Evolutionary conservation across 2,329 filamentous ascomycete genomes (phyloP).

Genomic region (Colletotrichum cuscutae): DNA sequence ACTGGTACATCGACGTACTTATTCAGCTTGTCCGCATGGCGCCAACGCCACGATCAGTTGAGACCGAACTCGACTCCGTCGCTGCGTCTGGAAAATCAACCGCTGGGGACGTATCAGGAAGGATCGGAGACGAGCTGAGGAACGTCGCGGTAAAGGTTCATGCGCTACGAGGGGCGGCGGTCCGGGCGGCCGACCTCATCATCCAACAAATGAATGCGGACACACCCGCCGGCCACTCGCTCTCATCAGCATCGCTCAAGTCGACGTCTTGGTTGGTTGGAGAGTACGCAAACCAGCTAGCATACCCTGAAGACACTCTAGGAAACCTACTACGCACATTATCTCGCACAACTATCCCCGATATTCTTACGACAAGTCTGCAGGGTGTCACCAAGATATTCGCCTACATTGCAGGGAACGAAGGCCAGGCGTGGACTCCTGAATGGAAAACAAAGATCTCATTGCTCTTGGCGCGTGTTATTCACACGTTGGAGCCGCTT

Average conservation of each 20-base stretch:
- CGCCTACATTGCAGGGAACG: conserved; percentile 73
- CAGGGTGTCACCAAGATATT: conserved; percentile 91
- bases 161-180: conserved; percentile 82
- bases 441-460: conserved; percentile 79
- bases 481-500: conserved; percentile 83
- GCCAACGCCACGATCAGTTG: conserved; percentile 56
- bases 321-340: conserved; percentile 77
- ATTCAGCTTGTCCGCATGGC: conserved; percentile 84
- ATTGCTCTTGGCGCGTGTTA: conserved; percentile 82
- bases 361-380: conserved; percentile 80
- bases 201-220: conserved; percentile 66
- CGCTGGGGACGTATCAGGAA: conserved; percentile 67
- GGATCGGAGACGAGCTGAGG: conserved; percentile 85
- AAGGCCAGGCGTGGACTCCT: conserved; percentile 74
- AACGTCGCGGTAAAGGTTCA: conserved; percentile 93
- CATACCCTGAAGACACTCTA: conserved; percentile 77
- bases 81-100: conserved; percentile 40
- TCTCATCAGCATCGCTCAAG: conserved; percentile 74
- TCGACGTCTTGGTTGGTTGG: conserved; percentile 88
- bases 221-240: conserved; percentile 63
- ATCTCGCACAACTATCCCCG: conserved; percentile 66
- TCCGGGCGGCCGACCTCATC: conserved; percentile 84
- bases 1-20: conserved; percentile 95
- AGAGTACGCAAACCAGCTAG: conserved; percentile 82
- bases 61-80: conserved; percentile 48